These are phyloP conservation scores for Plenodomus biglobosus DNA, from an alignment of 2,329 filamentous ascomycete species.

Conservation along the genomic window DNA sequence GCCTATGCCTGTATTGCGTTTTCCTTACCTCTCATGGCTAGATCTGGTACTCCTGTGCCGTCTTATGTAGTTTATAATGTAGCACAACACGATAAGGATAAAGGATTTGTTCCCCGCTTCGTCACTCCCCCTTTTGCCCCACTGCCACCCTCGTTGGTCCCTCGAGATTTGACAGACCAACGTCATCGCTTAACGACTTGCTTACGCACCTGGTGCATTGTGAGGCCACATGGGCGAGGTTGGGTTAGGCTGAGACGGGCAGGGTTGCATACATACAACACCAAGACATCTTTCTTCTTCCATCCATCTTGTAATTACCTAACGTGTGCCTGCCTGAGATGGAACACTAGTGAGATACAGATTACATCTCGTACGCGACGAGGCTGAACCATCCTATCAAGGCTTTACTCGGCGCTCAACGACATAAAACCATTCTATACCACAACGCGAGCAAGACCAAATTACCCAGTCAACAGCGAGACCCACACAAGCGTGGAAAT, in stretches of 20 bases:
- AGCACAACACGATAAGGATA: conserved; percentile 5
- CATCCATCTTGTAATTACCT: too few species aligned
- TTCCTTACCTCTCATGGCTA: neutral
- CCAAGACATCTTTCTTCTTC: too few species aligned
- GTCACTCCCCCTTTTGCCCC: conserved; percentile 11
- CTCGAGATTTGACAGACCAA: conserved; percentile 3
- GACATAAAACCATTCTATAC: too few species aligned
- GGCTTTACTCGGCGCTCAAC: too few species aligned
- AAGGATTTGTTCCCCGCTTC: conserved; percentile 1
- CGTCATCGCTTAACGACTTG: too few species aligned
- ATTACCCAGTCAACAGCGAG: too few species aligned
- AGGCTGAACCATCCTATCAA: too few species aligned
- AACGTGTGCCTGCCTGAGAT: too few species aligned
- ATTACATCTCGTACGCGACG: too few species aligned
- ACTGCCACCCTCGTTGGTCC: conserved; percentile 12
- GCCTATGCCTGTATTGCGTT: neutral
- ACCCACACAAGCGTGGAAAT: conserved; percentile 6
- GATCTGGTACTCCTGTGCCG: neutral
- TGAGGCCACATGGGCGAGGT: conserved; percentile 8
- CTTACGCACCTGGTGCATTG: conserved; percentile 17
- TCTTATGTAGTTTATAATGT: neutral
- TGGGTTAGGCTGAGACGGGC: neutral
- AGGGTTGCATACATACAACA: too few species aligned
- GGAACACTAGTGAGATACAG: too few species aligned
- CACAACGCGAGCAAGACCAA: too few species aligned